Base-by-base conservation (phyloP, 306 rosid genomes). In the Medicago ruthenica region DNA sequence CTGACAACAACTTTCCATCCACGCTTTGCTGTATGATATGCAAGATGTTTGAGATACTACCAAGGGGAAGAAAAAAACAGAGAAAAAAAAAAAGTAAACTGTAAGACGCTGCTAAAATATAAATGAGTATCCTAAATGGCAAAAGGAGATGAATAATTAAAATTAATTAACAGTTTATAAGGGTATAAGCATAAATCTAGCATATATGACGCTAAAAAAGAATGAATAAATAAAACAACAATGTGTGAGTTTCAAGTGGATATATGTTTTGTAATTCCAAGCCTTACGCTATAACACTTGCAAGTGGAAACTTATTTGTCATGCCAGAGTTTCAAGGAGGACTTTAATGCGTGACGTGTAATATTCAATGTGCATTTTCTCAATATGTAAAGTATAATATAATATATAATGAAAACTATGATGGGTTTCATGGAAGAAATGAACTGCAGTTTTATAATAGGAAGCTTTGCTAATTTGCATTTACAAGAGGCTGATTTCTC, bases 21-120 rank as follows among this genome's bases (percentile, higher is more conserved):
- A 41, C 81, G 85, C 83, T 82, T 88, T 0, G 92, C 97, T 8
- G 90, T 87, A 79, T 78, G 77, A 80, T 85, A 92, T 50, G 97
- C 99, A 79, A 95, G 92, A 91, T 95, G 99, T 87, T 86, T 92
- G 80, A 95, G 82, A 82, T 95, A 95, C 99, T 95, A 90, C 83
- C 71, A 77, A 77, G n/a, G 20, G 55, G 5, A 45, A 12, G 31
- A 18, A 37, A 16, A 15, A 75, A 68, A 76, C 34, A 71, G 75
- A 34, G 37, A 5, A 3, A 34, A 34, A 34, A 27, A 21, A 48
- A 63, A 67, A 64, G 67, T 16, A 71, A 61, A 45, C 50, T 16
- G 63, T 76, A 82, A 60, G 76, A 61, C 16, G 65, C 61, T 31
- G 72, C 69, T 65, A 71, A 57, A 59, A 76, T 48, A 79, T 50